Evolutionary conservation across 202 grass and related monocot genomes (phyloP).

Genomic region (Musa balbisiana): DNA sequence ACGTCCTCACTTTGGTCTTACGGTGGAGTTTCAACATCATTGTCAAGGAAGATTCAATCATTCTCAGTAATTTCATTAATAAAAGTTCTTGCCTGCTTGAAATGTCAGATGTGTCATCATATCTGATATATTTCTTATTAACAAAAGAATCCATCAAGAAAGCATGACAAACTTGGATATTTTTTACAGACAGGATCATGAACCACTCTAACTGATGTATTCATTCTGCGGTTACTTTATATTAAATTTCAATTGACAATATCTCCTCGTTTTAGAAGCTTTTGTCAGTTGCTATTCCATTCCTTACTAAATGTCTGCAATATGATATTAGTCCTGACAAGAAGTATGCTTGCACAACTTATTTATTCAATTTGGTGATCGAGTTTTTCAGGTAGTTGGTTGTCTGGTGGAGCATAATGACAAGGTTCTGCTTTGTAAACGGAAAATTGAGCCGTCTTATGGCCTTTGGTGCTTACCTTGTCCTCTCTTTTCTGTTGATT

Average conservation of each 20-base stretch:
- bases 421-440: slow-evolving; percentile 87
- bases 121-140: background rate
- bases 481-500: background rate
- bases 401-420: slow-evolving; percentile 91
- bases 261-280: background rate
- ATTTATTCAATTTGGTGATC: background rate
- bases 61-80: too few relatives aligned
- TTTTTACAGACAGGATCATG: too few relatives aligned
- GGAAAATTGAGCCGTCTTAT: slow-evolving; percentile 95
- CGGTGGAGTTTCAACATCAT: too few relatives aligned
- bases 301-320: background rate
- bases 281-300: background rate
- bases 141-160: too few relatives aligned
- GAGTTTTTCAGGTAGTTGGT: slow-evolving; percentile 68
- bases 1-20: too few relatives aligned
- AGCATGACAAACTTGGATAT: too few relatives aligned
- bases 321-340: background rate
- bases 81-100: too few relatives aligned
- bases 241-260: background rate
- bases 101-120: background rate
- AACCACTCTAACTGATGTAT: too few relatives aligned
- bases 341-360: background rate
- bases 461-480: slow-evolving; percentile 63
- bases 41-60: too few relatives aligned
- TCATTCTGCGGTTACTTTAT: too few relatives aligned